phyloP scores from a whole-genome alignment of 2,329 filamentous ascomycete species.

The Triangularia setosa region DNA sequence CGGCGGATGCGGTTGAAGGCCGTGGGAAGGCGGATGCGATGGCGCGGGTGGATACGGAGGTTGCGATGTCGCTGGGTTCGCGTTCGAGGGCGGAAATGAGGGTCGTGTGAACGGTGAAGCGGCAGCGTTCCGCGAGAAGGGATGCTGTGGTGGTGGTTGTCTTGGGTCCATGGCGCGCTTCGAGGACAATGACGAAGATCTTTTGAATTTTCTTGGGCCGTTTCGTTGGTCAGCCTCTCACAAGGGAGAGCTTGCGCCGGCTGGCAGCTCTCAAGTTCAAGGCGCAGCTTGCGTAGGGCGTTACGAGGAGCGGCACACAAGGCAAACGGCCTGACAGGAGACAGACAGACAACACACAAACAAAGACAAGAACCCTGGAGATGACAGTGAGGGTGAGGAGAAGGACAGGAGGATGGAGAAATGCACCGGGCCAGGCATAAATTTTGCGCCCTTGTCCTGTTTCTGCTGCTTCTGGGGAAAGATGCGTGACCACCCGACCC shows the following conservation, averaged over 20 bases:
- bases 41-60: constrained; percentile 20
- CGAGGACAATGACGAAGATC: neutral
- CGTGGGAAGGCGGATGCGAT: constrained; percentile 4
- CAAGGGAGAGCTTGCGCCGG: neutral
- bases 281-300: neutral
- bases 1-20: constrained; percentile 17
- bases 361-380: neutral
- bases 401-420: neutral
- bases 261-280: neutral
- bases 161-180: constrained; percentile 32
- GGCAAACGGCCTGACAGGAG: neutral
- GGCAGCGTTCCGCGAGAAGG: constrained; percentile 33
- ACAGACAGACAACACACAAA: neutral
- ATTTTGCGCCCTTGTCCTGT: constrained; percentile 24
- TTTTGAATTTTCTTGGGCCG: neutral
- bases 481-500: constrained; percentile 28
- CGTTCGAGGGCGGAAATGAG: constrained; percentile 25
- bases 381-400: neutral
- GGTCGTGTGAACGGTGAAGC: constrained; percentile 33
- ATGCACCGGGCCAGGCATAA: constrained; percentile 18
- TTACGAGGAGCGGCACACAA: neutral
- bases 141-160: constrained; percentile 32
- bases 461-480: constrained; percentile 22
- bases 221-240: neutral
- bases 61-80: constrained; percentile 18